Evolutionary conservation across 768 basidiomycete genomes (phyloP).

Genomic region (Favolaschia claudopus): DNA sequence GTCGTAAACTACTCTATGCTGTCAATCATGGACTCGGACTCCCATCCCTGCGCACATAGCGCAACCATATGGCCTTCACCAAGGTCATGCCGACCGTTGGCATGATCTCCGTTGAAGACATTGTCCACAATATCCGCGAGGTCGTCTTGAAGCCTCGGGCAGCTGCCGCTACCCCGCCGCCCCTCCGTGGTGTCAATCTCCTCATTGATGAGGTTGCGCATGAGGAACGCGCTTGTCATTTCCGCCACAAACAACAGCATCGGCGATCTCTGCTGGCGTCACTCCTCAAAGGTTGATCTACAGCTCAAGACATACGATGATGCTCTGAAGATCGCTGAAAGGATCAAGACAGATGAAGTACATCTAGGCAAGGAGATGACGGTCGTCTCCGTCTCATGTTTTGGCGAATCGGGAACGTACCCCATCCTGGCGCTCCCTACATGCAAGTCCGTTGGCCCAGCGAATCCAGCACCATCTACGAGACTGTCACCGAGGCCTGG

Average conservation of each 20-base stretch:
- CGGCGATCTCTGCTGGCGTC: constrained; percentile 16
- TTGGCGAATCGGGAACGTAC: constrained; percentile 3
- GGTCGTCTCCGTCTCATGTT: background rate
- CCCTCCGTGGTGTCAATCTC: constrained; percentile 6
- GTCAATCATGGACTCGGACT: constrained; percentile 11
- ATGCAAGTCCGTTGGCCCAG: constrained; percentile 7
- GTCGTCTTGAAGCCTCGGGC: constrained; percentile 1
- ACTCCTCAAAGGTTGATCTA: background rate
- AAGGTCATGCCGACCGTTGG: constrained; percentile 9
- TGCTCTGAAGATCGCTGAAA: too few species aligned
- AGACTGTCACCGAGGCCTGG: constrained; percentile 1
- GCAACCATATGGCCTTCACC: background rate
- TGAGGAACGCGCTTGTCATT: constrained; percentile 5
- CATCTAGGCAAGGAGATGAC: constrained; percentile 22
- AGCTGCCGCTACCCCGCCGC: background rate
- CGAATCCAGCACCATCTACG: background rate
- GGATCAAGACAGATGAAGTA: background rate
- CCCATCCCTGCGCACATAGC: constrained; percentile 15
- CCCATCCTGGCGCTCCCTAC: too few species aligned
- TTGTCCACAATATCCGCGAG: too few species aligned
- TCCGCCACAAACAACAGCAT: constrained; percentile 5
- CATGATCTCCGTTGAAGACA: too few species aligned
- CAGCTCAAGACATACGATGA: too few species aligned
- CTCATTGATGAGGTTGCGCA: too few species aligned
- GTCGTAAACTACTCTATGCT: constrained; percentile 8